A percentile compares a stretch with the other conserved stretches of the same genome.
Evolutionary conservation across 129 eudicot genomes (phyloP).

Genomic region (Mikania micrantha): DNA sequence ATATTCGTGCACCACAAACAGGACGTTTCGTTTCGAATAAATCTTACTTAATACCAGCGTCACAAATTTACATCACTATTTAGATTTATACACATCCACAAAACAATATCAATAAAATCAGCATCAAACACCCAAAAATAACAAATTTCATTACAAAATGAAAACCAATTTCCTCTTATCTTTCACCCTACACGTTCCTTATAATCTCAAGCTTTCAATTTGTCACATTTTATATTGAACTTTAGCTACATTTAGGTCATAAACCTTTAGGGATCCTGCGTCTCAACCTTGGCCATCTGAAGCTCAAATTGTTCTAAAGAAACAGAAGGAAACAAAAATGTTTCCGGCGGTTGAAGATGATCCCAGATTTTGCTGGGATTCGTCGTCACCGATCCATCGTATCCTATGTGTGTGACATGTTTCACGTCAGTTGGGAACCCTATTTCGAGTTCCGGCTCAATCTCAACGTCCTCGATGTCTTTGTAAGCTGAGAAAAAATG

Average conservation of each 20-base stretch:
- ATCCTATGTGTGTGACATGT: conserved; percentile 79
- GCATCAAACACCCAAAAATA: conserved; percentile 11
- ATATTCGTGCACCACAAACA: too few species aligned
- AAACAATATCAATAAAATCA: conserved; percentile 4
- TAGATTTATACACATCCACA: neutral
- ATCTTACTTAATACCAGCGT: too few species aligned
- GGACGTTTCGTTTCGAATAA: too few species aligned
- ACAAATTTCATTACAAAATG: conserved; percentile 9
- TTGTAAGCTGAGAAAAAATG: conserved; percentile 40
- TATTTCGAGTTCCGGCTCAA: conserved; percentile 62
- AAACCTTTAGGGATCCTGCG: neutral
- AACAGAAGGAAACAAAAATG: conserved; percentile 45
- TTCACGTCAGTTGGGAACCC: conserved; percentile 86
- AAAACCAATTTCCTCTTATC: neutral
- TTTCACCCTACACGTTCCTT: conserved; percentile 5
- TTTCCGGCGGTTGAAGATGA: conserved; percentile 32
- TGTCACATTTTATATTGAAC: conserved; percentile 2
- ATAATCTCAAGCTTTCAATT: conserved; percentile 12
- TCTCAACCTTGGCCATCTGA: conserved; percentile 43
- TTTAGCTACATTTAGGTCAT: neutral
- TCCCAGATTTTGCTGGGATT: conserved; percentile 39
- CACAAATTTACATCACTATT: too few species aligned
- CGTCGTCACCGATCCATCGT: conserved; percentile 57
- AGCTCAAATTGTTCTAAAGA: conserved; percentile 55
- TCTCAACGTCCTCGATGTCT: conserved; percentile 37